These are phyloP conservation scores for Alternaria hordeiaustralica DNA, from an alignment of 2,329 filamentous ascomycete species.

Conservation along the genomic window DNA sequence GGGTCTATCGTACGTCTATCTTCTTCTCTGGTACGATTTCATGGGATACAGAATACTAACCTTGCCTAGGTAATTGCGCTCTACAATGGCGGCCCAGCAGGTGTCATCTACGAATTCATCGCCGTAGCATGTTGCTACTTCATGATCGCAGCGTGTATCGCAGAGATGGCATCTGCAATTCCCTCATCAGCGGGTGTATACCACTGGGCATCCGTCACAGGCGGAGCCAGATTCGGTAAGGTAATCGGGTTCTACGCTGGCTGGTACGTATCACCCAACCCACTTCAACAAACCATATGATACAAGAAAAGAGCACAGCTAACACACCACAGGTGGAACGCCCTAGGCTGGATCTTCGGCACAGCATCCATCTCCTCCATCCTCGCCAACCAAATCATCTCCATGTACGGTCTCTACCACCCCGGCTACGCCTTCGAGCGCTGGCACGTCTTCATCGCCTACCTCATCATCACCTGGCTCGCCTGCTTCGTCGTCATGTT, in stretches of 20 bases:
- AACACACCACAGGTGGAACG: constrained; percentile 53
- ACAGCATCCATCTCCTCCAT: constrained; percentile 53
- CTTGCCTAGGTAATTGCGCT: constrained; percentile 44
- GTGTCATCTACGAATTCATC: constrained; percentile 58
- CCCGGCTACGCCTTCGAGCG: constrained; percentile 53
- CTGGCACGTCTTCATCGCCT: constrained; percentile 61
- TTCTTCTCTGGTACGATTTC: not conserved
- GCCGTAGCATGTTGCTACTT: constrained; percentile 59
- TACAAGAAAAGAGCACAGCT: not conserved
- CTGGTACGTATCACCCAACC: constrained; percentile 38
- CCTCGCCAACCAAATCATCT: constrained; percentile 54
- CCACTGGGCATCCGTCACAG: constrained; percentile 61
- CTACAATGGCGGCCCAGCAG: constrained; percentile 56
- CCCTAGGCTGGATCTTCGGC: constrained; percentile 58
- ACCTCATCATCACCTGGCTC: constrained; percentile 56
- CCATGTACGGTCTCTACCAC: constrained; percentile 59
- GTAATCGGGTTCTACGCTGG: constrained; percentile 59
- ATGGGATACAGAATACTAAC: not conserved
- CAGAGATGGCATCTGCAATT: constrained; percentile 57
- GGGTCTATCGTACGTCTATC: constrained; percentile 55
- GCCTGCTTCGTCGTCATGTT: constrained; percentile 59
- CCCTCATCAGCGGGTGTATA: constrained; percentile 56
- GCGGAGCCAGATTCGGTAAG: constrained; percentile 55
- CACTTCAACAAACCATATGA: not conserved
- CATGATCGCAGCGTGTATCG: constrained; percentile 58